Conservation (phyloP, 148 eudicot genomes). For the Rhododendron griersonianum region DNA sequence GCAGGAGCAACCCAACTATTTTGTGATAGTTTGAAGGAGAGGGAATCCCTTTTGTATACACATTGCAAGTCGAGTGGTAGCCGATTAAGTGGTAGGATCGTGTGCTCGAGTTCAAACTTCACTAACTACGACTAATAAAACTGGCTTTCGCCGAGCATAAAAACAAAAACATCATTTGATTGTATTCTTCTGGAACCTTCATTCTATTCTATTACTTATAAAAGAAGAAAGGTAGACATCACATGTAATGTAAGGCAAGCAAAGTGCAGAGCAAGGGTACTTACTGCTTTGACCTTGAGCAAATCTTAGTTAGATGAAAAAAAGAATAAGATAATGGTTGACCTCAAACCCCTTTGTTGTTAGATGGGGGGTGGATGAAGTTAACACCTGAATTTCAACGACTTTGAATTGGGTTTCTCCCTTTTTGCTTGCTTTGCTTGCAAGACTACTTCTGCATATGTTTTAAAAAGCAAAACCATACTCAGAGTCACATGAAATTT, state of each 20-base stretch:
- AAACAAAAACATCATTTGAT: neutral
- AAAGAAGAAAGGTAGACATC: neutral
- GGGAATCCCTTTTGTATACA: too few species aligned
- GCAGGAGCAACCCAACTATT: too few species aligned
- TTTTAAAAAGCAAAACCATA: neutral
- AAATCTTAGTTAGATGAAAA: neutral
- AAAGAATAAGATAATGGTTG: slow-evolving; percentile 9
- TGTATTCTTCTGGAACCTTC: neutral
- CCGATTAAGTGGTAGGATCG: too few species aligned
- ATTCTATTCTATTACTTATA: neutral
- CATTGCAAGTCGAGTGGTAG: too few species aligned
- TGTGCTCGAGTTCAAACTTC: neutral
- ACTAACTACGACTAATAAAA: too few species aligned
- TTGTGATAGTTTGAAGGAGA: too few species aligned
- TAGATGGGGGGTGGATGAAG: slow-evolving; percentile 21
- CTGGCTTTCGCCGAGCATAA: too few species aligned
- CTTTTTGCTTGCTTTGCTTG: slow-evolving; percentile 3
- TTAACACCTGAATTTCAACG: slow-evolving; percentile 15
- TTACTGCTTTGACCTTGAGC: slow-evolving; percentile 1
- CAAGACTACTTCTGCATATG: neutral
- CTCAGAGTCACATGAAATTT: neutral
- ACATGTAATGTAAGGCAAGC: slow-evolving; percentile 5
- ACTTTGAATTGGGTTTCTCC: slow-evolving; percentile 14
- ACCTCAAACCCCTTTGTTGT: slow-evolving; percentile 1
- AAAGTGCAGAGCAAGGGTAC: neutral